Evolutionary conservation across 306 rosid genomes (phyloP).

Genomic region (Calophaca sinica): DNA sequence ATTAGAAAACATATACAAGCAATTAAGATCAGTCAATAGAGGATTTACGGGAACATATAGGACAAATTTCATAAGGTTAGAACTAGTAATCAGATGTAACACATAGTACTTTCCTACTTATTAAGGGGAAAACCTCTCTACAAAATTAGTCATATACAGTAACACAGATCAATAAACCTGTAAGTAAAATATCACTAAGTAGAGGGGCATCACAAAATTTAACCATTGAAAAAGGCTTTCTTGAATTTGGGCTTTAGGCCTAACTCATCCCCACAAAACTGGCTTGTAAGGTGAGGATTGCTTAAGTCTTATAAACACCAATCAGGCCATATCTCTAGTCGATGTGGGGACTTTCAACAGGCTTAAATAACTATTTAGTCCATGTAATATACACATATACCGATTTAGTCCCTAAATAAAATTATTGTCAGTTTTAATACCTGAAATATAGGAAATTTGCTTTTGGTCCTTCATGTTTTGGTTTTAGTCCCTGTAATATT

Average conservation of each 20-base stretch:
- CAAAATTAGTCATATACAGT: conserved; percentile 34
- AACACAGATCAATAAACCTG: neutral
- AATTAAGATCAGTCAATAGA: conserved; percentile 18
- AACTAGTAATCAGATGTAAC: conserved; percentile 32
- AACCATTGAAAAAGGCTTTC: neutral
- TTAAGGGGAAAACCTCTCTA: conserved; percentile 3
- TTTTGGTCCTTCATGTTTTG: neutral
- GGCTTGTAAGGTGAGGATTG: too few relatives aligned
- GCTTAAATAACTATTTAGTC: neutral
- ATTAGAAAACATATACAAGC: conserved; percentile 34
- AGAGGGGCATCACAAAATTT: conserved; percentile 9
- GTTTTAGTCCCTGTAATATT: conserved; percentile 9
- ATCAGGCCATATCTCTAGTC: too few relatives aligned
- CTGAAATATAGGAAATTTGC: conserved; percentile 1
- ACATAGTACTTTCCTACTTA: conserved; percentile 2
- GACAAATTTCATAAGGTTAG: conserved; percentile 34
- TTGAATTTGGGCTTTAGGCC: too few relatives aligned
- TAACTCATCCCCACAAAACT: too few relatives aligned
- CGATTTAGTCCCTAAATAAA: neutral
- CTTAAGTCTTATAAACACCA: too few relatives aligned
- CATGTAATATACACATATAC: neutral
- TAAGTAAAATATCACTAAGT: conserved; percentile 3
- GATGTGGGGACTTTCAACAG: too few relatives aligned
- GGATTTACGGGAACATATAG: conserved; percentile 28
- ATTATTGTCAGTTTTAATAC: neutral